Conservation (phyloP, 352 stramenopile genomes). For the Phytophthora pinifolia region DNA sequence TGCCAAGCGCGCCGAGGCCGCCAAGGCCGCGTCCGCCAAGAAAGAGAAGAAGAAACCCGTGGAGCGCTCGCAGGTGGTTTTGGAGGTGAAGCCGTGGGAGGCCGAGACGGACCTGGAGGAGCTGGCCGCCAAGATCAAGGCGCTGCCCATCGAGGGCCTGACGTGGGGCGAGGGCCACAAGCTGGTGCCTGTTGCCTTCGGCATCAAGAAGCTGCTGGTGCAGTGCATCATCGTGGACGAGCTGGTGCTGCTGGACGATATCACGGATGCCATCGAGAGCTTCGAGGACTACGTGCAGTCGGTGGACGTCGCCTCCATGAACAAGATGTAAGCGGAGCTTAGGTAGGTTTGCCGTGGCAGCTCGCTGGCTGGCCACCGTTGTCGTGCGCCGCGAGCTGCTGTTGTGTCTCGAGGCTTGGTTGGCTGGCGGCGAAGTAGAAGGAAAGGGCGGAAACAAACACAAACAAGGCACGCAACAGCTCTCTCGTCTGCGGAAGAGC, state of each 20-base stretch:
- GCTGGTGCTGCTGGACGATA: constrained; percentile 77
- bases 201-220: constrained; percentile 87
- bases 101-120: constrained; percentile 74
- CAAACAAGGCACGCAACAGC: constrained; percentile 12
- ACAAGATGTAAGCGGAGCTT: constrained; percentile 68
- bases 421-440: constrained; percentile 23
- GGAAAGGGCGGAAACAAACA: constrained; percentile 29
- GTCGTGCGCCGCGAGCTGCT: constrained; percentile 2
- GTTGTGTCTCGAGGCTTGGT: constrained; percentile 1
- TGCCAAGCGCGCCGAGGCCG: constrained; percentile 52
- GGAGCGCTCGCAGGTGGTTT: constrained; percentile 63
- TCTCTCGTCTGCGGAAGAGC: constrained; percentile 5
- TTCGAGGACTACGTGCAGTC: constrained; percentile 88
- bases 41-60: constrained; percentile 71
- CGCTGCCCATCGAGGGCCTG: constrained; percentile 65
- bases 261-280: constrained; percentile 77
- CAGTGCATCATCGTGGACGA: constrained; percentile 86
- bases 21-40: constrained; percentile 42
- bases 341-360: no score
- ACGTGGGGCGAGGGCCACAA: constrained; percentile 85
- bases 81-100: constrained; percentile 80
- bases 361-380: constrained; percentile 31
- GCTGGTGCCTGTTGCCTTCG: constrained; percentile 80
- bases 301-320: constrained; percentile 88
- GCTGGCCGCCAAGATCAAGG: constrained; percentile 76